Conservation (phyloP, 768 basidiomycete species). For the Termitomyces sp. region DNA sequence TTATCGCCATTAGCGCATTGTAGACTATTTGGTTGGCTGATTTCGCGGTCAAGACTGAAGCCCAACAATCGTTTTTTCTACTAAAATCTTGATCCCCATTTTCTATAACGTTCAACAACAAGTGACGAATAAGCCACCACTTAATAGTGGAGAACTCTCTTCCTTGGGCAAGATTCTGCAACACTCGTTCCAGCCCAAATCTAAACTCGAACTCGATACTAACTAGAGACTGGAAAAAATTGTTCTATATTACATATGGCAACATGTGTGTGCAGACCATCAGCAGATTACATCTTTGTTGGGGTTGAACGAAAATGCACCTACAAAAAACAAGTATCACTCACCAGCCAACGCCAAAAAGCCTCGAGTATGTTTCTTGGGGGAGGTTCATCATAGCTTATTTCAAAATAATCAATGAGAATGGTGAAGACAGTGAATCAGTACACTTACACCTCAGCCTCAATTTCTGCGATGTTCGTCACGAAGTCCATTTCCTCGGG, state of each 20-base stretch:
- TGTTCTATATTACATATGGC: not conserved
- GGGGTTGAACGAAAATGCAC: not conserved
- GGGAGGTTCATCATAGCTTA: slow-evolving; percentile 59
- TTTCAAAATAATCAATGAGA: not conserved
- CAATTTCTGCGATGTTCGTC: slow-evolving; percentile 61
- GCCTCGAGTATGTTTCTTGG: slow-evolving; percentile 64
- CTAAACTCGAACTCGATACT: not conserved
- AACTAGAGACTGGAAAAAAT: not conserved
- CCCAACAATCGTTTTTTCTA: slow-evolving; percentile 1
- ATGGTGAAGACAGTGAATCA: not conserved
- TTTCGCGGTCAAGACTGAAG: slow-evolving; percentile 2
- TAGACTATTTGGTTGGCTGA: too few species aligned
- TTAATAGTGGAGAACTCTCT: not conserved
- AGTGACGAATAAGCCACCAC: not conserved
- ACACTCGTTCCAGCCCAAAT: not conserved
- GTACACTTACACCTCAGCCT: slow-evolving; percentile 48
- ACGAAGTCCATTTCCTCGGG: slow-evolving; percentile 83
- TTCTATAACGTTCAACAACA: too few species aligned
- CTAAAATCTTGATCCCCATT: not conserved
- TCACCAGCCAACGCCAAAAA: slow-evolving; percentile 78
- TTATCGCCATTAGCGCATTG: too few species aligned
- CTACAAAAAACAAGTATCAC: slow-evolving; percentile 18
- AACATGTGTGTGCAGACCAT: not conserved
- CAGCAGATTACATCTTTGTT: not conserved
- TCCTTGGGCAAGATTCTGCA: not conserved